Evolutionary conservation across 352 stramenopile genomes (phyloP).

Genomic region (Phytophthora tentaculata): DNA sequence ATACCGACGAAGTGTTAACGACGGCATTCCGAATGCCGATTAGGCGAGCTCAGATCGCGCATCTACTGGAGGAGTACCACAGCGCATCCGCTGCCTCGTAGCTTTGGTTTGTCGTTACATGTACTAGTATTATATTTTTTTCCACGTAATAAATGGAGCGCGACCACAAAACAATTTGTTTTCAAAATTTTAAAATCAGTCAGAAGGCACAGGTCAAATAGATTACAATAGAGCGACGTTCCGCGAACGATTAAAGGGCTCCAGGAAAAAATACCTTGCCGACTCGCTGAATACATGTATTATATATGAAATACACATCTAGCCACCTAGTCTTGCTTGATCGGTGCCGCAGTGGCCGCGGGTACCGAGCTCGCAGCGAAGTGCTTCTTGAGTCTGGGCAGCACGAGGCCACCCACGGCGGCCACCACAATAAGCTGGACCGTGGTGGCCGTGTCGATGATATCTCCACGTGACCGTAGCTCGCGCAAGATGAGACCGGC

Average conservation of each 20-base stretch:
- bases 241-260: neutral
- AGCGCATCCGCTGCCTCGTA: slow-evolving; percentile 45
- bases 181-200: slow-evolving; percentile 1
- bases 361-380: slow-evolving; percentile 46
- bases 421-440: slow-evolving; percentile 80
- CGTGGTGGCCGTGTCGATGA: slow-evolving; percentile 80
- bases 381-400: slow-evolving; percentile 70
- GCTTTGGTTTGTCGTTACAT: neutral
- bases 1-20: slow-evolving; percentile 62
- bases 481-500: slow-evolving; percentile 76
- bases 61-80: slow-evolving; percentile 58
- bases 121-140: neutral
- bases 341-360: neutral
- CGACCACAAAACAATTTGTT: neutral
- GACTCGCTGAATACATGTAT: slow-evolving; percentile 28
- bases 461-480: slow-evolving; percentile 72
- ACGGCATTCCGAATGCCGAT: slow-evolving; percentile 66
- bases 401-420: slow-evolving; percentile 56
- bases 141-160: neutral
- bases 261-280: slow-evolving; percentile 5
- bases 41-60: slow-evolving; percentile 58
- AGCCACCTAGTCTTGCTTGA: slow-evolving; percentile 40
- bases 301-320: slow-evolving; percentile 10
- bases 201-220: slow-evolving; percentile 21
- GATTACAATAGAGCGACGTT: slow-evolving; percentile 8